Evolutionary conservation across 371 early-diverging fungal genomes (phyloP).

Genomic region (Scutellospora calospora): DNA sequence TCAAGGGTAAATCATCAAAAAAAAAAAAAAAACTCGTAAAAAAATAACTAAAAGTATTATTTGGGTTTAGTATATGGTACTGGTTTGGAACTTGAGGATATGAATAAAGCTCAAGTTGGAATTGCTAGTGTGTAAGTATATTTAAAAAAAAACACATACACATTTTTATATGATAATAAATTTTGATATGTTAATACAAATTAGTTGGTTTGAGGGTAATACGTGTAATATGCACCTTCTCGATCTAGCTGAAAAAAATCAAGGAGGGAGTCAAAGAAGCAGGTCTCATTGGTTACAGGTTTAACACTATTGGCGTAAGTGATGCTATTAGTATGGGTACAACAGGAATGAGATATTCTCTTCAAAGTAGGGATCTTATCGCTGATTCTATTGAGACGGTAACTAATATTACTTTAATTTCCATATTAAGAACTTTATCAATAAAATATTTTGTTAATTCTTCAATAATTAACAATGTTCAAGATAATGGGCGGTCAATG

Average conservation of each 20-base stretch:
- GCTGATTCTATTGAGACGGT: conserved; percentile 98
- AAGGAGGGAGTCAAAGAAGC: conserved; percentile 92
- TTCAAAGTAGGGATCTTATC: conserved; percentile 96
- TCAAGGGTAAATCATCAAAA: neutral
- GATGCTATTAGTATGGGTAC: conserved; percentile 98
- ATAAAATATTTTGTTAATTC: neutral
- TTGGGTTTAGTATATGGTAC: conserved; percentile 82
- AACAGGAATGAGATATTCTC: conserved; percentile 93
- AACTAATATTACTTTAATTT: conserved; percentile 44
- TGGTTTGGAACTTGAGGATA: conserved; percentile 82
- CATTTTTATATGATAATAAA: neutral
- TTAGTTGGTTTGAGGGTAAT: conserved; percentile 97
- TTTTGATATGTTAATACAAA: neutral
- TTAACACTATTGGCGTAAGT: conserved; percentile 97
- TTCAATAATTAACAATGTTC: neutral
- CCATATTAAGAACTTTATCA: neutral
- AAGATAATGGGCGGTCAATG: conserved; percentile 93
- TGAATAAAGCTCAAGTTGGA: conserved; percentile 92
- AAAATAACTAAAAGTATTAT: too few species aligned
- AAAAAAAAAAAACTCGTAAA: too few species aligned
- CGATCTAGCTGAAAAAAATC: conserved; percentile 85
- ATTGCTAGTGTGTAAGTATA: conserved; percentile 87
- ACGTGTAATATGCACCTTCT: conserved; percentile 99
- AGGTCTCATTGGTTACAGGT: conserved; percentile 92
- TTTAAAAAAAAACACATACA: neutral